Evolutionary conservation across 1,284 basidiomycete species (phyloP), one percentile per base, ranked within the genome.

Genomic region (Cronartium quercuum): DNA sequence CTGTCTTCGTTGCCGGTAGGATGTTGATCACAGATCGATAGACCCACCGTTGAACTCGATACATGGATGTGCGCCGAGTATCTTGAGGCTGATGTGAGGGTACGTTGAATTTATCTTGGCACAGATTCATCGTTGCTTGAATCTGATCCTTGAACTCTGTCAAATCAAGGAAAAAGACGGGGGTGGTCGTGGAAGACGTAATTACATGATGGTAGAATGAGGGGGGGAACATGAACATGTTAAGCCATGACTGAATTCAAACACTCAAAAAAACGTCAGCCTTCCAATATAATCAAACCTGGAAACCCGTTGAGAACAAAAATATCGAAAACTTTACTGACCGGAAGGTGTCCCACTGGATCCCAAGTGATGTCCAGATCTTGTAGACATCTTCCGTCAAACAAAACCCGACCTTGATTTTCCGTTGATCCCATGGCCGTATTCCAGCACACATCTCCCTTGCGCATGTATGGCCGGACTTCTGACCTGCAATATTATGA

Each of bases 401-500:
- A 83, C 66, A 83, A 76, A 37, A 81, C 78, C 76, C 80, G 79
- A 24, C 71, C 71, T 74, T 74, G 64, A 51, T 80, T 80, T 0
- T 76, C 79, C 41, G 79, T 79, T 51, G 80, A 80, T 10, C 78
- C 80, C 4, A 82, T 76, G 0, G 83, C 83, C 24, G 78, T 77
- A 77, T 84, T 82, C 68, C 79, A 78, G 10, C 83, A 81, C 62
- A 84, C 78, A 74, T 84, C 83, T 0, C 83, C 83, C 76, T 78
- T 77, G 7, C 80, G 76, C 34, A 80, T 76, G 65, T 76, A 58
- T 7, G 77, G 76, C 82, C 82, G 83, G 2, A 74, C 80, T 66
- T 15, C 82, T 81, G 38, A 80, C 78, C 47, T 79, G 37, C 15
- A 55, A 1, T 6, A 44, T 64, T 6, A 62, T 7, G 15, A 64